Conservation (phyloP, 495 filamentous ascomycete genomes). For the Aspergillus sclerotiicarbonarius region DNA sequence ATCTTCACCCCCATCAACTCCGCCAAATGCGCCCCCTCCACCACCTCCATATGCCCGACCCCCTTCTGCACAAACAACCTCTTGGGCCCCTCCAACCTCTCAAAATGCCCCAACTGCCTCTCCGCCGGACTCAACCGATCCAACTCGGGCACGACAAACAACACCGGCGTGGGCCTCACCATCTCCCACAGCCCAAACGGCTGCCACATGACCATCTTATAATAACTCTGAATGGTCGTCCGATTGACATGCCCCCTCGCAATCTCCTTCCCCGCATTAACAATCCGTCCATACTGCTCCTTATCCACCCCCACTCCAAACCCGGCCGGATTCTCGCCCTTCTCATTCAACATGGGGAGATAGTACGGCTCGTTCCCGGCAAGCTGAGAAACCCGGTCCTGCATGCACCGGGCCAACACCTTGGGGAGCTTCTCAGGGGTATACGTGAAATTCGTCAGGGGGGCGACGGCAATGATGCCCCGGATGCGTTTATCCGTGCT, state of each 20-base stretch:
- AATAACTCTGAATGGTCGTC: slow-evolving; percentile 8
- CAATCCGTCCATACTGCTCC: background rate
- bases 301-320: slow-evolving; percentile 1
- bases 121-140: slow-evolving; percentile 6
- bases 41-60: background rate
- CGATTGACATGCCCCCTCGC: background rate
- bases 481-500: slow-evolving; percentile 29
- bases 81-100: slow-evolving; percentile 1
- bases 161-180: background rate
- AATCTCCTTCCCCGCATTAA: background rate
- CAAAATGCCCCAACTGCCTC: slow-evolving; percentile 2
- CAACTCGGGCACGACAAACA: slow-evolving; percentile 4
- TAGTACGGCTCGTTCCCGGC: slow-evolving; percentile 21
- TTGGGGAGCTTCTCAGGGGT: background rate
- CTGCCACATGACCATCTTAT: slow-evolving; percentile 6
- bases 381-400: slow-evolving; percentile 27
- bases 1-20: no score
- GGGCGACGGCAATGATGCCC: slow-evolving; percentile 24
- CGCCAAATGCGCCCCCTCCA: background rate
- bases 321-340: slow-evolving; percentile 38
- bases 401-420: slow-evolving; percentile 18
- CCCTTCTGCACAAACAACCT: background rate
- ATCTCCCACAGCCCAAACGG: background rate
- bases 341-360: slow-evolving; percentile 23
- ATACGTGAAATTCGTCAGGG: slow-evolving; percentile 16